Evolutionary conservation across 495 filamentous ascomycete species (phyloP).

Genomic region (Extremus antarcticus): DNA sequence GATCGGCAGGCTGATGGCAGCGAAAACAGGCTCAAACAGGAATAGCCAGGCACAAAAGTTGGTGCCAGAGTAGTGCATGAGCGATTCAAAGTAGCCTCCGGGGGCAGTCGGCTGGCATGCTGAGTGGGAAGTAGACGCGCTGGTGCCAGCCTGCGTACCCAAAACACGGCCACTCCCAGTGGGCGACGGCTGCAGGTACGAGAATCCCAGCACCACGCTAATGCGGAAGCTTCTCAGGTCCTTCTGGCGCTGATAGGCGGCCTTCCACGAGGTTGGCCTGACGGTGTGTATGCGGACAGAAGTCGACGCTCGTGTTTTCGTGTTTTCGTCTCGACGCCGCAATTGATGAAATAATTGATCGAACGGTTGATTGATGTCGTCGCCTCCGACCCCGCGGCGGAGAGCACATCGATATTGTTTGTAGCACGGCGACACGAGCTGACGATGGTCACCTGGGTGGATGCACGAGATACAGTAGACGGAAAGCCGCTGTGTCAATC

Average conservation of each 20-base stretch:
- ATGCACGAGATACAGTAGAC: not conserved
- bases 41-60: slow-evolving; percentile 14
- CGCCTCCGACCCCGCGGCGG: not conserved
- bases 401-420: not conserved
- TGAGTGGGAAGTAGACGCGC: slow-evolving; percentile 1
- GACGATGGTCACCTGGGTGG: not conserved
- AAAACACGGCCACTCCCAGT: not conserved
- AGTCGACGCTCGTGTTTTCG: not conserved
- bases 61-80: slow-evolving; percentile 3
- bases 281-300: not conserved
- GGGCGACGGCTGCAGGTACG: not conserved
- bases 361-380: not conserved
- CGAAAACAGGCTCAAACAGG: not conserved
- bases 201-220: slow-evolving; percentile 4
- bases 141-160: slow-evolving; percentile 5
- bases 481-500: not conserved
- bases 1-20: slow-evolving; percentile 1
- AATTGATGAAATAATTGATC: not conserved
- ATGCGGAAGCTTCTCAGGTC: not conserved
- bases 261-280: not conserved
- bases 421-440: too few species aligned
- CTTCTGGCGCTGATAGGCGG: not conserved
- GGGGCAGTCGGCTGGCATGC: slow-evolving; percentile 13
- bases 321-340: too few species aligned
- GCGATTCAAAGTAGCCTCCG: slow-evolving; percentile 9